Evolutionary conservation across 148 eudicot genomes (phyloP).

Genomic region (Camellia sinensis): DNA sequence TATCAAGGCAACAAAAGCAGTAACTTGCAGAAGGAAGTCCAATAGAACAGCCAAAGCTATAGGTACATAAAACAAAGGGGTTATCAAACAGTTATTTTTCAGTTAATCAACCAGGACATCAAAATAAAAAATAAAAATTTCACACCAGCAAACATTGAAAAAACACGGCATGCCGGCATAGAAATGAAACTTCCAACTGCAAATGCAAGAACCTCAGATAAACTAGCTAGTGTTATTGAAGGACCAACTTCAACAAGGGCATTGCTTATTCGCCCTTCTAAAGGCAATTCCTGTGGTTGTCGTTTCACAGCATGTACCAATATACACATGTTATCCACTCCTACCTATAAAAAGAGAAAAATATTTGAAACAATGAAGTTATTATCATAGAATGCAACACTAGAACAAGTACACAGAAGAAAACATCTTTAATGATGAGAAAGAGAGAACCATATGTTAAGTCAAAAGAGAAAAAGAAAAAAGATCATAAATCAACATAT

Average conservation of each 20-base stretch:
- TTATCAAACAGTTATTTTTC: conserved; percentile 2
- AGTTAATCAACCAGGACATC: background rate
- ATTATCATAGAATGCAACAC: background rate
- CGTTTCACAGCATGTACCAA: conserved; percentile 93
- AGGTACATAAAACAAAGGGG: conserved; percentile 19
- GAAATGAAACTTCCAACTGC: conserved; percentile 98
- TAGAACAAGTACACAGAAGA: conserved; percentile 3
- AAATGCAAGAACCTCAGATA: conserved; percentile 97
- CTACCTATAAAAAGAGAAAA: conserved; percentile 51
- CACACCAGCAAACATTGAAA: conserved; percentile 98
- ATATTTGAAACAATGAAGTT: conserved; percentile 21
- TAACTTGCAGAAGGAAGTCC: conserved; percentile 97
- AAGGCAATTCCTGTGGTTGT: conserved; percentile 71
- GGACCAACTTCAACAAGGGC: conserved; percentile 99
- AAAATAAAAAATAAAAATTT: background rate
- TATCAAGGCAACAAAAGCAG: conserved; percentile 96
- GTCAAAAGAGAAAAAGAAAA: background rate
- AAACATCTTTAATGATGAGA: background rate
- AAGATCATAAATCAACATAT: background rate
- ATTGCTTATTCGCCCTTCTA: conserved; percentile 86
- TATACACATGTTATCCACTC: conserved; percentile 99
- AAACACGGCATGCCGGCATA: conserved; percentile 97
- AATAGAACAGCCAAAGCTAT: conserved; percentile 90
- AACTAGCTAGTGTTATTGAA: conserved; percentile 90
- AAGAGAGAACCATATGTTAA: background rate